Evolutionary conservation across 2,329 filamentous ascomycete genomes (phyloP).

Genomic region (Arthrobotrys iridis): DNA sequence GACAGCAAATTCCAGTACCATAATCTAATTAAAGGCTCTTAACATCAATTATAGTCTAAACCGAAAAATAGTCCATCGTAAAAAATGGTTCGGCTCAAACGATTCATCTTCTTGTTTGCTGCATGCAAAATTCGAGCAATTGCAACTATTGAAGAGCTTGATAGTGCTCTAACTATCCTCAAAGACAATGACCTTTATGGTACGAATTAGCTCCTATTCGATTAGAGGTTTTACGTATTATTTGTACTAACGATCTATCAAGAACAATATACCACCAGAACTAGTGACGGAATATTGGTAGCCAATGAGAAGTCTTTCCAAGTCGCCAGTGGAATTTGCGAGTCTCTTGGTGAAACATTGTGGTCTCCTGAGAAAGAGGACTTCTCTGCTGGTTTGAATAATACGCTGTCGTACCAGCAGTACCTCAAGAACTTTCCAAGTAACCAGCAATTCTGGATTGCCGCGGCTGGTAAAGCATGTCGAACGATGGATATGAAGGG

Average conservation of each 20-base stretch:
- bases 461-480: neutral
- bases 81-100: no score
- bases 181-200: conserved; percentile 42
- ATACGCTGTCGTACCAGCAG: conserved; percentile 28
- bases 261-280: conserved; percentile 23
- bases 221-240: neutral
- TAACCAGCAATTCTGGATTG: conserved; percentile 31
- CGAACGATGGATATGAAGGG: conserved; percentile 59
- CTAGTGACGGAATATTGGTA: conserved; percentile 20
- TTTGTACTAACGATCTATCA: neutral
- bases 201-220: neutral
- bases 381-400: conserved; percentile 30
- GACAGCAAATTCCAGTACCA: no score
- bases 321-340: neutral
- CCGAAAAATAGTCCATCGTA: no score
- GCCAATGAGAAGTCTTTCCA: neutral
- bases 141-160: neutral
- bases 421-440: conserved; percentile 27
- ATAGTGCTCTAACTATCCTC: conserved; percentile 25
- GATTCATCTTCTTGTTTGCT: no score
- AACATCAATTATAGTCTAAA: no score
- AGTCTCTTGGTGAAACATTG: conserved; percentile 16
- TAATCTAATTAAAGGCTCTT: no score
- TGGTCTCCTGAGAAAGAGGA: conserved; percentile 22
- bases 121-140: no score